Evolutionary conservation across 2,329 filamentous ascomycete species (phyloP), one percentile per base, ranked within the genome.

Genomic region (Colletotrichum graminicola): DNA sequence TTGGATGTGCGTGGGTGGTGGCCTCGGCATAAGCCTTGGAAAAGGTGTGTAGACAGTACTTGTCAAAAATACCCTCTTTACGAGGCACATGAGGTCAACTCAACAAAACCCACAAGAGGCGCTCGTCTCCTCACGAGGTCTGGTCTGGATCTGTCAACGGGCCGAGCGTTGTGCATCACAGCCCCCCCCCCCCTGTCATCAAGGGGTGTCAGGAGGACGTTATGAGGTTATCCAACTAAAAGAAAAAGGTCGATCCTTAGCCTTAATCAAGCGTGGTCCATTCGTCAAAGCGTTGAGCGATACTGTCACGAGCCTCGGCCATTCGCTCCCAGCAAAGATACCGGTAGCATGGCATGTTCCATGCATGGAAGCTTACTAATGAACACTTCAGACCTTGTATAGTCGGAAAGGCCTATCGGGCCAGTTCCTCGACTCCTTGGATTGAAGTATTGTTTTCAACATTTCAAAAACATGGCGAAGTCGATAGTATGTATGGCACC

Each of bases 401-500:
- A 8, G 29, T 32, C 26, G n/a, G 21, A 26, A 26, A 39, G 34
- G 5, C 21, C 11, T 11, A 10, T 14, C 6, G 2, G 32, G 10
- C 18, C 45, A 51, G 5, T 6, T 11, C 16, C 4, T 8, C 14
- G 5, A 6, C 21, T 47, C 12, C 36, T 21, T 2, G 14, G 8
- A 5, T n/a, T 1, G 16, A 10, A 21, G 1, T 36, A n/a, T 56
- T 21, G 4, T 21, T 12, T 62, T 32, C 3, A 26, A 10, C 34
- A 29, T 3, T 14, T 41, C 59, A 62, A n/a, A n/a, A 39, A 14
- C 29, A 47, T 4, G 29, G 6, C 34, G 54, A 18, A 18, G 16
- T 41, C 29, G 52, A 43, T 18, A 49, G 72, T 71, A 90, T 94
- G 92, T 94, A 77, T 85, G 90, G 88, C 88, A 84, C 91, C 90